Percentiles rank a stretch among this genome's conserved stretches.
Conservation (phyloP, 257 asterid genomes). For the Fraxinus pennsylvanica region DNA sequence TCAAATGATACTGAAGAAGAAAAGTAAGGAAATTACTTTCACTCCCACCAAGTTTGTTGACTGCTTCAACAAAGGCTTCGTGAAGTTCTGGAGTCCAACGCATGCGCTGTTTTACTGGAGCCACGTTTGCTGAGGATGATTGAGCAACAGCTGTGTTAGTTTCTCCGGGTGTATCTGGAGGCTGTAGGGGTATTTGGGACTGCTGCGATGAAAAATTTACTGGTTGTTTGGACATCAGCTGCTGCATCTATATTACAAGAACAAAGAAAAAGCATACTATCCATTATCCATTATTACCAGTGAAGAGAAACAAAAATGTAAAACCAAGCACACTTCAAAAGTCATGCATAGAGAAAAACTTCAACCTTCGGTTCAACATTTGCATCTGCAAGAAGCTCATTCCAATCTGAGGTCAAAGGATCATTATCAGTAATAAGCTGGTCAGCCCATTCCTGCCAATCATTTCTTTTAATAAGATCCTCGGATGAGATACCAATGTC, state of each 20-base stretch:
- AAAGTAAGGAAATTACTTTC: conserved; percentile 55
- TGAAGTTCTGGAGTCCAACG: conserved; percentile 97
- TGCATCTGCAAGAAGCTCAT: conserved; percentile 60
- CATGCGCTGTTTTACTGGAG: conserved; percentile 74
- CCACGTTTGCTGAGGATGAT: conserved; percentile 45
- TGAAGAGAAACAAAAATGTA: not conserved
- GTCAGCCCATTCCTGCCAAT: conserved; percentile 80
- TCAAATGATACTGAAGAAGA: conserved; percentile 8
- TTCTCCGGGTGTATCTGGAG: conserved; percentile 40
- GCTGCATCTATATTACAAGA: conserved; percentile 26
- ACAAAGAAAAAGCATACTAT: not conserved
- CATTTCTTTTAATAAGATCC: conserved; percentile 45
- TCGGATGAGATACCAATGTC: conserved; percentile 37
- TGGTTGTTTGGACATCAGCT: conserved; percentile 34
- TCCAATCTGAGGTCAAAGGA: conserved; percentile 60
- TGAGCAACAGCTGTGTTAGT: conserved; percentile 28
- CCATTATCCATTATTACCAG: not conserved
- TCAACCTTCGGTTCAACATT: conserved; percentile 45
- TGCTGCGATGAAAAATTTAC: conserved; percentile 36
- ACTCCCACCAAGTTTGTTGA: conserved; percentile 85
- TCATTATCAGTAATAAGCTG: conserved; percentile 57
- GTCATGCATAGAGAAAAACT: conserved; percentile 9
- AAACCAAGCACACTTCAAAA: not conserved
- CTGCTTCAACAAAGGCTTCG: conserved; percentile 88
- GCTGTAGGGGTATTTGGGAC: conserved; percentile 32